Evolutionary conservation across 2,329 filamentous ascomycete species (phyloP).

Genomic region (Cercospora brassicicola): DNA sequence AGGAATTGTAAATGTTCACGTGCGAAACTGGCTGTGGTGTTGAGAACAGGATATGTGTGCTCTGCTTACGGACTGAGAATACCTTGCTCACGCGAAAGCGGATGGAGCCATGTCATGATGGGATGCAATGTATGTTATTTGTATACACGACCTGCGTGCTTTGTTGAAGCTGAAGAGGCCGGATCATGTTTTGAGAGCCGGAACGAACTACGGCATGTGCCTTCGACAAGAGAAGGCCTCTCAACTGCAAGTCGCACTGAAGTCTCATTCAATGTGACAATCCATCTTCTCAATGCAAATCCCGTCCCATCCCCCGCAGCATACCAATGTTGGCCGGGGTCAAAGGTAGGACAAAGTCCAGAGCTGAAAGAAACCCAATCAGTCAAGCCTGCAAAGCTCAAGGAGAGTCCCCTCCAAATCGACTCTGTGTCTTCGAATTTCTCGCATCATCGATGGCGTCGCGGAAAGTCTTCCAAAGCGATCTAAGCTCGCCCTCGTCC

Average conservation of each 20-base stretch:
- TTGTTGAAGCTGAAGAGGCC: background rate
- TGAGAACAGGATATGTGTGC: background rate
- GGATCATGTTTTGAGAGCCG: background rate
- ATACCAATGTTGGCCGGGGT: background rate
- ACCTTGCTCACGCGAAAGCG: background rate
- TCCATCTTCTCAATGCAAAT: background rate
- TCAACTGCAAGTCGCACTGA: background rate
- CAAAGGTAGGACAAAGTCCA: background rate
- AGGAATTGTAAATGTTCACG: conserved; percentile 53
- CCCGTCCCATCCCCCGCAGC: background rate
- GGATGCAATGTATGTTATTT: background rate
- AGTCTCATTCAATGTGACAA: background rate
- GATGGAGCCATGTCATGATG: background rate
- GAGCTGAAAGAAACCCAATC: background rate
- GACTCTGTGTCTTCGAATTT: conserved; percentile 45
- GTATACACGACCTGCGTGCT: background rate
- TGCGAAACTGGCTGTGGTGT: too few relatives aligned
- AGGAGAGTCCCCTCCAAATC: conserved; percentile 19
- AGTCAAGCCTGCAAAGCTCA: background rate
- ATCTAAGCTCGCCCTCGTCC: conserved; percentile 57
- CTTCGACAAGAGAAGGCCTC: background rate
- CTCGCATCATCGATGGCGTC: conserved; percentile 60
- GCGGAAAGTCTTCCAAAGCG: conserved; percentile 67
- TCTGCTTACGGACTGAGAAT: background rate
- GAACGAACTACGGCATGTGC: background rate